Evolutionary conservation across 1,139 yeast genomes (phyloP).

Genomic region (Kazachstania sp.): DNA sequence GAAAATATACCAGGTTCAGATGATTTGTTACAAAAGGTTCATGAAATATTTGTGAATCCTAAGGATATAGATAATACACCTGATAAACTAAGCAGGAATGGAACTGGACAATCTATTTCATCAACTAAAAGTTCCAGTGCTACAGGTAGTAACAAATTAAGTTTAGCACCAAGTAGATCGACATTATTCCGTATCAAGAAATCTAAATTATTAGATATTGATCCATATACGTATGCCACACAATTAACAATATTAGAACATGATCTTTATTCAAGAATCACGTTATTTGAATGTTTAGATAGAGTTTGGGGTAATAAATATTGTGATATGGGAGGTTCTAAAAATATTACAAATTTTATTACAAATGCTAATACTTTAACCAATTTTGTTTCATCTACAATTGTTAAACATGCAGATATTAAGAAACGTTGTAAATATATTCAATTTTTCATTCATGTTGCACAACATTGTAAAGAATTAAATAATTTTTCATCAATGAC

Average conservation of each 20-base stretch:
- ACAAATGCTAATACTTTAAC: slow-evolving; percentile 78
- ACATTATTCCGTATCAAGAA: slow-evolving; percentile 28
- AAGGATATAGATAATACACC: background rate
- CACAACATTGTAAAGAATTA: slow-evolving; percentile 65
- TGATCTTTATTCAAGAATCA: slow-evolving; percentile 55
- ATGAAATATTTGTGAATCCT: slow-evolving; percentile 17
- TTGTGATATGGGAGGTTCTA: slow-evolving; percentile 47
- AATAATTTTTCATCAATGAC: slow-evolving; percentile 91
- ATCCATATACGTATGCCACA: slow-evolving; percentile 50
- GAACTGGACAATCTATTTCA: background rate
- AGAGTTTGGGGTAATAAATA: slow-evolving; percentile 72
- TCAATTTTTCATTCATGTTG: slow-evolving; percentile 70
- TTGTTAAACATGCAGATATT: slow-evolving; percentile 53
- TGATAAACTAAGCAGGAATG: background rate
- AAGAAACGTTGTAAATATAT: slow-evolving; percentile 64
- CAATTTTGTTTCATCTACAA: slow-evolving; percentile 73
- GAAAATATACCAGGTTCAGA: slow-evolving; percentile 40
- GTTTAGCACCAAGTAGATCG: background rate
- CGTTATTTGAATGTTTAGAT: slow-evolving; percentile 67
- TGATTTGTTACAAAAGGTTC: slow-evolving; percentile 26
- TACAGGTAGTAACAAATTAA: background rate
- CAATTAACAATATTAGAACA: slow-evolving; percentile 80
- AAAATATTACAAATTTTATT: slow-evolving; percentile 56
- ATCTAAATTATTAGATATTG: slow-evolving; percentile 55
- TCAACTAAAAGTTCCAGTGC: background rate